Percentiles rank a stretch among this genome's conserved stretches.
Conservation (phyloP, 108 stramenopile genomes). For the Cyclotella baltica region DNA sequence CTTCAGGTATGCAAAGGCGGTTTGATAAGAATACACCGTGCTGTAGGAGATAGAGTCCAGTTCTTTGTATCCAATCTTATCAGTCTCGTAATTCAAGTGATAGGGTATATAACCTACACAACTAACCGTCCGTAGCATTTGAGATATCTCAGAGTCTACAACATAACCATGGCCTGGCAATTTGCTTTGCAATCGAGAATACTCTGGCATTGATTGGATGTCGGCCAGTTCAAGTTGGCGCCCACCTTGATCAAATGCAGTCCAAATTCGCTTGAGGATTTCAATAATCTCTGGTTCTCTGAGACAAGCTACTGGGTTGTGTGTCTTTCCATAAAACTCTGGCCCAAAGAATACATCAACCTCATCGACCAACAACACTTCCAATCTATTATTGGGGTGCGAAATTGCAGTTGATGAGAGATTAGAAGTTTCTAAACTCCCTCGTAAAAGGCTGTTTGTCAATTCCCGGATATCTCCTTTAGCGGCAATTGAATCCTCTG, state of each 20-base stretch:
- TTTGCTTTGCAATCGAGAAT: conserved; percentile 44
- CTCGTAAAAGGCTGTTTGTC: conserved; percentile 51
- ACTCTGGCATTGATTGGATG: conserved; percentile 52
- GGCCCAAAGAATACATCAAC: conserved; percentile 74
- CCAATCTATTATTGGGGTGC: neutral
- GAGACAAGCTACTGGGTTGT: conserved; percentile 61
- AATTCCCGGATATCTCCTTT: conserved; percentile 66
- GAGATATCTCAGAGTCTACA: conserved; percentile 62
- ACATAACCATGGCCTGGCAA: conserved; percentile 39
- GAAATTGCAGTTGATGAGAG: neutral
- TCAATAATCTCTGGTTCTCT: conserved; percentile 54
- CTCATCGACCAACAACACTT: conserved; percentile 54
- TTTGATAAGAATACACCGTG: conserved; percentile 59
- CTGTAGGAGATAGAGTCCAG: conserved; percentile 65
- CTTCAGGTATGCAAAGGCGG: conserved; percentile 70
- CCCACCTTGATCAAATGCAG: conserved; percentile 34
- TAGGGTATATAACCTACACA: conserved; percentile 59
- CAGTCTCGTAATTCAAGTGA: conserved; percentile 51
- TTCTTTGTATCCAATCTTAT: conserved; percentile 67
- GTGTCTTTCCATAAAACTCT: conserved; percentile 71
- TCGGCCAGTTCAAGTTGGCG: conserved; percentile 45
- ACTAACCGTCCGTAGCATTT: conserved; percentile 61
- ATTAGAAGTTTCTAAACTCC: conserved; percentile 5
- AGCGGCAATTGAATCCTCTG: conserved; percentile 59
- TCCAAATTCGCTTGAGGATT: conserved; percentile 60